Base-by-base conservation (phyloP, 2,329 filamentous ascomycete species). In the Whalleya microplaca region DNA sequence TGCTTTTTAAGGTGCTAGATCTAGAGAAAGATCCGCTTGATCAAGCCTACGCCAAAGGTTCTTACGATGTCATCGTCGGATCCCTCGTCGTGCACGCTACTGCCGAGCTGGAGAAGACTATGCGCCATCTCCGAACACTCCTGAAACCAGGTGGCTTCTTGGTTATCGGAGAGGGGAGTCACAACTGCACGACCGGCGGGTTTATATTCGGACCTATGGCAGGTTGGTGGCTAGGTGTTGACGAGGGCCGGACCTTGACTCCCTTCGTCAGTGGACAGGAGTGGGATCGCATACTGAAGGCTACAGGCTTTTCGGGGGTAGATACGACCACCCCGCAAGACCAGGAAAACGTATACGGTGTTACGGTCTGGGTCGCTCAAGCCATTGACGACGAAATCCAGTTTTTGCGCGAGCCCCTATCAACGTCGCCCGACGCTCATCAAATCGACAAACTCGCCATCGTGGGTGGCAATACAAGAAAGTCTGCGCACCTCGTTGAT, bases 161-260 rank as follows among this genome's bases (percentile, higher is more conserved):
- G n/a, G n/a, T n/a, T n/a, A n/a, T n/a, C n/a, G n/a, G n/a, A n/a
- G n/a, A n/a, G n/a, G n/a, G n/a, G n/a, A n/a, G n/a, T n/a, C n/a
- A n/a, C n/a, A n/a, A n/a, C 45, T 81, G 0, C 55, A 76, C 3
- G 80, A 84, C n/a, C n/a, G n/a, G 55, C 59, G 45, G 21, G 12
- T 19, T n/a, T 4, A 55, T 61, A 12, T 49, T 60, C n/a, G 56
- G 59, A 1, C 18, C 7, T 9, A 40, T 64, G 0, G 48, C 54
- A 0, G 48, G 62, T 10, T 73, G 71, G 69, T 71, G 67, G 65
- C 47, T 67, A 3, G 67, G 66, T n/a, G 41, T 47, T 1, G 56
- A 65, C 1, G 69, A 71, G 6, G 66, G 60, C 2, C 58, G 66
- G 0, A 23, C 21, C 21, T 53, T 58, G 10, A 32, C 45, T 4